Base-by-base conservation (phyloP, 2,329 filamentous ascomycete species). In the Xylariaceae sp. region DNA sequence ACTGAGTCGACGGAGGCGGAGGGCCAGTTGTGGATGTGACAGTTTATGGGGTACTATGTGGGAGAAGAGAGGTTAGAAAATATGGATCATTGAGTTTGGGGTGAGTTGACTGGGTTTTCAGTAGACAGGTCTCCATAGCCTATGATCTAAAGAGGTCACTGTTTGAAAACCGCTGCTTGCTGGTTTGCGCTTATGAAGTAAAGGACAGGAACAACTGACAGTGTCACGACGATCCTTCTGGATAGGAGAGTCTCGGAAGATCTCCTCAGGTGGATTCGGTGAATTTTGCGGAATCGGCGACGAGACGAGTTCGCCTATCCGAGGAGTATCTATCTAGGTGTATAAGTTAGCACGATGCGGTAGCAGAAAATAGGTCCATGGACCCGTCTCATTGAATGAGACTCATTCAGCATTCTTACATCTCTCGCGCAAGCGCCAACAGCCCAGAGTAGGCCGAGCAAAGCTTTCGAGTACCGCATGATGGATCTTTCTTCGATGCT, bases 21-120 rank as follows among this genome's bases (percentile, higher is more conserved):
- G 35, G 60, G 57, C 60, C 60, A 64, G 60, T 57, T 23, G 39
- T 64, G 55, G 8, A 62, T 34, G 18, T 64, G 53, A 48, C 62
- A 64, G 53, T 64, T 62, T 30, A 64, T 62, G 4, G 62, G 60
- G 13, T 60, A 62, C 62, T 64, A 13, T 9, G 13, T 3, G 11
- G 1, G n/a, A n/a, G n/a, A n/a, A 44, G 7, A 6, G 2, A 35
- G 23, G 23, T 59, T 39, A 61, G 56, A 9, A 49, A 1, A 4
- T 30, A 6, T 4, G 23, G 23, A 30, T 30, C 23, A 30, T 30
- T 5, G 23, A 5, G 23, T 30, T 30, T 30, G 4, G 4, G 23
- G 4, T 30, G 5, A 6, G 23, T 30, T 30, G 4, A 30, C 1
- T 30, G 23, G 4, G 5, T 5, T 30, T 4, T 30, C 23, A 30